These are phyloP conservation scores for Penicillium sp. DNA, from an alignment of 2,329 filamentous ascomycete genomes.

Conservation along the genomic window DNA sequence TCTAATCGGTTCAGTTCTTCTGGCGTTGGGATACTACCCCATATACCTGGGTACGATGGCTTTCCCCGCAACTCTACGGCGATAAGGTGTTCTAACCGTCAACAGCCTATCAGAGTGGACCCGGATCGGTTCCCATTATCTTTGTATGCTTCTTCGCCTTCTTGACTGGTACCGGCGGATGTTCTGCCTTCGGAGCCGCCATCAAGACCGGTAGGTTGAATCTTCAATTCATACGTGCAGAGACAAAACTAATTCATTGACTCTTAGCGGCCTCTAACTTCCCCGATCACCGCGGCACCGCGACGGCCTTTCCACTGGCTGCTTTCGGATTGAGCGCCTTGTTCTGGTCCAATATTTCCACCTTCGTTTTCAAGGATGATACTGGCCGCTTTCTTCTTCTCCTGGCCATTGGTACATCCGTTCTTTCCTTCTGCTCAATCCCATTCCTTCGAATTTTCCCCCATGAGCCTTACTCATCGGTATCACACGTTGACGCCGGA, in stretches of 20 bases:
- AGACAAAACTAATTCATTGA: constrained; percentile 8
- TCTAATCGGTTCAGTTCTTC: constrained; percentile 67
- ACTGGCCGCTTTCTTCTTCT: constrained; percentile 78
- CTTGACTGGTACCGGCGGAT: constrained; percentile 83
- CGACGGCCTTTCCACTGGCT: constrained; percentile 87
- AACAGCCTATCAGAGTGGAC: constrained; percentile 68
- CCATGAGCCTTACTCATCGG: constrained; percentile 44
- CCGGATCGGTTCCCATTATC: constrained; percentile 54
- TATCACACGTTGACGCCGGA: constrained; percentile 32
- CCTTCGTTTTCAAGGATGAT: constrained; percentile 75
- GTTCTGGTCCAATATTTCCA: constrained; percentile 83
- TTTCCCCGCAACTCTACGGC: neutral
- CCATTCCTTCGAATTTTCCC: constrained; percentile 78
- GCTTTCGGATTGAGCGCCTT: constrained; percentile 94
- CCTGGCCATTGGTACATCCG: constrained; percentile 74
- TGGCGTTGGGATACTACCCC: constrained; percentile 81
- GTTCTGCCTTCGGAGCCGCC: constrained; percentile 82
- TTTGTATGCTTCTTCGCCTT: constrained; percentile 79
- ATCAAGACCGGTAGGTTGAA: constrained; percentile 65
- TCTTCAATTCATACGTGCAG: neutral
- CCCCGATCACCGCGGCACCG: constrained; percentile 85
- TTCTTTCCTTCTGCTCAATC: constrained; percentile 71
- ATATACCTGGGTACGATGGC: constrained; percentile 58
- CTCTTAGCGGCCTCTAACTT: constrained; percentile 77
- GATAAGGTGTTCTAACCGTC: neutral